Base-by-base conservation (phyloP, 2,329 filamentous ascomycete species). In the Calonectria crousiana region DNA sequence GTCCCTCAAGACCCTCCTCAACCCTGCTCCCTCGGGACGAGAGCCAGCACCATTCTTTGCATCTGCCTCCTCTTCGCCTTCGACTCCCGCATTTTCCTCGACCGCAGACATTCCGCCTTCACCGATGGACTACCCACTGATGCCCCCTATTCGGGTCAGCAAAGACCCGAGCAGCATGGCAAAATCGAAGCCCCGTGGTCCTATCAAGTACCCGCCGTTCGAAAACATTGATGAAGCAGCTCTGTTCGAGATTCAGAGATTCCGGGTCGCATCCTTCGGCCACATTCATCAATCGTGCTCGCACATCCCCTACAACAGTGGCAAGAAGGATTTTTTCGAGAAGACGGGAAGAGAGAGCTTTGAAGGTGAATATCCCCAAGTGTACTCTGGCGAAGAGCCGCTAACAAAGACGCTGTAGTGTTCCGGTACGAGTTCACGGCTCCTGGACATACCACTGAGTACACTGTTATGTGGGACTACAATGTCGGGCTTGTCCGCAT, bases 391-490 rank as follows among this genome's bases (percentile, higher is more conserved):
- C 11, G 34, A 44, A 67, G 64, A 47, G 58, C 30, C 2, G 67
- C 36, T 72, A 20, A 72, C 28, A 26, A 52, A 18, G 28, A 18
- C 10, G 23, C 26, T 38, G n/a, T 38, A 81, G 79, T 81, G 20
- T 81, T 81, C 75, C 77, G 76, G 69, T 98, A 98, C 84, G 92
- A 91, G 44, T 98, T 97, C 87, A 90, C 89, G 78, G 83, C 93
- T 4, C 94, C 94, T 0, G 91, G 89, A 14, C 90, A 94, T 58
- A 89, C 93, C 2, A 89, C 88, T 76, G 88, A 90, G 67, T 96
- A 94, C 83, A 91, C 91, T 0, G 92, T 98, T 74, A 95, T 98
- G 91, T 99, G 97, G 97, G 97, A 99, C 84, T 98, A 98, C 86
- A 96, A 97, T 80, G 92, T 96, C 75, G 97, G 97, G 11, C 92